Conservation (phyloP, 371 early-diverging fungal species). For the Conidiobolus incongruus region DNA sequence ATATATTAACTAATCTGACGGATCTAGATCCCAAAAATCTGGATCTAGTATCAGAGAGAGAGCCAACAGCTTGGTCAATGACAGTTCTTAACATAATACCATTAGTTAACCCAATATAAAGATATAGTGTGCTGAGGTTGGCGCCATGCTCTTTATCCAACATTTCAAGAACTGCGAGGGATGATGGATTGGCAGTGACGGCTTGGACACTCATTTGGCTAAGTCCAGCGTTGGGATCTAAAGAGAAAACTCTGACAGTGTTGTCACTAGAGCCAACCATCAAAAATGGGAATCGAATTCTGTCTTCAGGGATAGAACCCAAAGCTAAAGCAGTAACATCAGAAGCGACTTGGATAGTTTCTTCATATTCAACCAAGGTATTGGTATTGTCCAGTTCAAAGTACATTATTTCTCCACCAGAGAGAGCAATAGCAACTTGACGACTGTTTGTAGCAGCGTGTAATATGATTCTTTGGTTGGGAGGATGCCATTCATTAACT, state of each 20-base stretch:
- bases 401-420: slow-evolving; percentile 67
- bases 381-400: slow-evolving; percentile 80
- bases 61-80: slow-evolving; percentile 62
- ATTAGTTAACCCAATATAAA: slow-evolving; percentile 75
- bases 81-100: slow-evolving; percentile 77
- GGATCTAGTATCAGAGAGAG: slow-evolving; percentile 62
- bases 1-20: slow-evolving; percentile 50
- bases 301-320: slow-evolving; percentile 59
- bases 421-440: slow-evolving; percentile 62
- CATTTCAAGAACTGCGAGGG: slow-evolving; percentile 54
- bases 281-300: slow-evolving; percentile 52
- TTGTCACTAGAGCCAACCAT: slow-evolving; percentile 75
- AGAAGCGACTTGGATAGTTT: slow-evolving; percentile 43
- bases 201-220: slow-evolving; percentile 55
- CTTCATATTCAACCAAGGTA: slow-evolving; percentile 70
- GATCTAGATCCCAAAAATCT: slow-evolving; percentile 63
- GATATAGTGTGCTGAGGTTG: slow-evolving; percentile 41
- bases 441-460: slow-evolving; percentile 64
- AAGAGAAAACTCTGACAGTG: slow-evolving; percentile 70
- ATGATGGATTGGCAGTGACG: slow-evolving; percentile 23
- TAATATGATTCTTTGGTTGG: slow-evolving; percentile 39
- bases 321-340: slow-evolving; percentile 53
- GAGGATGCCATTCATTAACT: slow-evolving; percentile 86
- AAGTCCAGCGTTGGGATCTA: slow-evolving; percentile 58
- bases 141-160: slow-evolving; percentile 30